Base-by-base conservation (phyloP, 495 filamentous ascomycete species). In the Penicillium nucicola region DNA sequence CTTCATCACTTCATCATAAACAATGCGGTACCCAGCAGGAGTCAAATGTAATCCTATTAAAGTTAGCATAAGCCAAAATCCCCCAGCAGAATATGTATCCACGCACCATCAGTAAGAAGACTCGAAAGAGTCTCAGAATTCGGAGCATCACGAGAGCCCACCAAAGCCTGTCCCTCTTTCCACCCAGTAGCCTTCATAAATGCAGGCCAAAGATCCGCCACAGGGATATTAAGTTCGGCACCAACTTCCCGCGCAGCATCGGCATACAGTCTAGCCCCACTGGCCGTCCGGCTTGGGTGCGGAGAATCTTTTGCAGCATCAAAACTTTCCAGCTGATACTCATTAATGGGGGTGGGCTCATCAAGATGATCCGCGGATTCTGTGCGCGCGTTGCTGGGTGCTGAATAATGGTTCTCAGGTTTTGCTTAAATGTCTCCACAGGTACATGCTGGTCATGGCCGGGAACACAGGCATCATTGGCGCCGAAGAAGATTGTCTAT, bases 261-360 rank as follows among this genome's bases (percentile, higher is more conserved):
- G 2, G 86, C 88, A 67, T 95, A 96, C 22, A 64, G 56, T 50
- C 84, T 85, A 32, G 88, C 87, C 50, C 75, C 56, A 17, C 71
- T 76, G 19, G 86, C 83, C 15, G 81, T 82, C 42, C 90, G 76
- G 28, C 74, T 81, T 9, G 76, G 74, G 51, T 76, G 69, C 3
- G 65, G 52, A 6, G 39, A 54, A 7, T 50, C 31, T 37, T 65
- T 63, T 4, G 25, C 31, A 17, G 35, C 43, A 23, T 65, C 62
- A 14, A 75, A 64, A 45, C 63, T 60, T 47, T 77, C 72, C 20
- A 78, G 63, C 52, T 80, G 78, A 56, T 92, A 86, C 69, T 96
- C 86, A 57, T 93, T 86, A 30, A 96, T 62, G 1, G 91, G 89
- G 90, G 84, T 20, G 91, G 89, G 0, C 84, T 89, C 42, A 95